Base-by-base conservation (phyloP, 495 filamentous ascomycete species). In the Emericellopsis terricola region DNA sequence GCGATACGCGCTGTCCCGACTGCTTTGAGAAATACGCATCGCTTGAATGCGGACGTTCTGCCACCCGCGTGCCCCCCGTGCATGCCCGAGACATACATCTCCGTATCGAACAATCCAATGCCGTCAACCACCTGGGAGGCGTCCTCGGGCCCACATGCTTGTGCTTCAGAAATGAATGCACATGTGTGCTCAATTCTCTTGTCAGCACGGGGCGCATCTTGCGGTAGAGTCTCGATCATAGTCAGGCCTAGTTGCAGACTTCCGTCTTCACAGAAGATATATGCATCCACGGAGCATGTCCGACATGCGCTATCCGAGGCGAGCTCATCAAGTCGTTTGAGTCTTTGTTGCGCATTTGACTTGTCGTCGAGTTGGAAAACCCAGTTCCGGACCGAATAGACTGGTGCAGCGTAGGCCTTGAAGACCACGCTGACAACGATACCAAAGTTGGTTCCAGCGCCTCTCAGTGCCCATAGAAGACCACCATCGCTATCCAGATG, bases 31-130 rank as follows among this genome's bases (percentile, higher is more conserved):
- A 76, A 75, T 41, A 76, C 32, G 47, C 71, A 75, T 51, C 71
- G 62, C 55, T 76, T 76, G 57, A 78, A 76, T 14, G 71, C 63
- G 32, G 62, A 73, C 1, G 68, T 75, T 49, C 71, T 74, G 46
- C 57, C 59, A 16, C 59, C 49, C 35, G 59, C 59, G 40, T 75
- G 69, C 14, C 68, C 71, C 30, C 66, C 65, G 35, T 76, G 69
- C 65, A 76, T 67, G 28, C 34, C 44, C 10, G 65, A 70, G 47
- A 76, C 58, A 49, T 75, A 73, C 65, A 74, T 72, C 24, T 76
- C 69, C 4, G 56, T 49, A 8, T 73, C 62, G 39, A 76, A 75
- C 42, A 76, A 41, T 39, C 49, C 60, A 28, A 72, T 43, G 31
- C 52, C 37, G 38, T 78, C 56, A 31, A 71, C 56, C 10, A 24